Base-by-base conservation (phyloP, 768 basidiomycete genomes). In the Multifurca ochricompacta region DNA sequence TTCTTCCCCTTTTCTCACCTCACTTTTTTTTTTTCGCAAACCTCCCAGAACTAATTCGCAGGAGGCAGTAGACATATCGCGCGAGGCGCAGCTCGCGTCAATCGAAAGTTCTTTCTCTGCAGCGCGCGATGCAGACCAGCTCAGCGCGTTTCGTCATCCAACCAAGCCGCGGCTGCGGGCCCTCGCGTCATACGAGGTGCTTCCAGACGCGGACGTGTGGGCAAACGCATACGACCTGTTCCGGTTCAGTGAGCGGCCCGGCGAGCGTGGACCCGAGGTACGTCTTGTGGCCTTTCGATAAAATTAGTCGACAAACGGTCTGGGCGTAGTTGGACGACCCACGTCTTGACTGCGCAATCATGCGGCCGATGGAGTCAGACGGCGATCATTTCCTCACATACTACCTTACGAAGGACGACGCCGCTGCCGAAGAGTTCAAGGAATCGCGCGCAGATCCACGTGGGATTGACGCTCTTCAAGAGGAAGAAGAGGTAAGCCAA, bases 191-290 rank as follows among this genome's bases (percentile, higher is more conserved):
- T 93, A 81, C 68, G 85, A 91, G 59, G 72, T 94, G 50, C 75
- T 91, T 11, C 92, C 92, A 0, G 91, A 95, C 63, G 77, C 78
- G 3, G 83, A 87, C 56, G 82, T 92, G 34, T 95, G 91, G 90
- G 81, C 88, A 37, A 94, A 91, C 65, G 85, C 85, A 58, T 91
- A 91, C 65, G 90, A 92, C 66, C 67, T 93, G 49, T 91, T 92
- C 74, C 73, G 83, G 54, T 92, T 93, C 66, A 82, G 82, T 10
- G 90, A 93, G 66, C 74, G 89, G 18, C 90, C 90, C 14, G 90
- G 90, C n/a, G 90, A 92, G 53, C 74, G 83, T 41, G 62, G 77
- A 13, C 62, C 77, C 6, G 88, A 91, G 60, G 88, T 88, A 49
- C 51, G 80, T 11, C 4, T 69, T 27, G 35, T 36, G 23, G 13